Base-by-base conservation (phyloP, 2,329 filamentous ascomycete species). In the Mycosphaerella arachidis region DNA sequence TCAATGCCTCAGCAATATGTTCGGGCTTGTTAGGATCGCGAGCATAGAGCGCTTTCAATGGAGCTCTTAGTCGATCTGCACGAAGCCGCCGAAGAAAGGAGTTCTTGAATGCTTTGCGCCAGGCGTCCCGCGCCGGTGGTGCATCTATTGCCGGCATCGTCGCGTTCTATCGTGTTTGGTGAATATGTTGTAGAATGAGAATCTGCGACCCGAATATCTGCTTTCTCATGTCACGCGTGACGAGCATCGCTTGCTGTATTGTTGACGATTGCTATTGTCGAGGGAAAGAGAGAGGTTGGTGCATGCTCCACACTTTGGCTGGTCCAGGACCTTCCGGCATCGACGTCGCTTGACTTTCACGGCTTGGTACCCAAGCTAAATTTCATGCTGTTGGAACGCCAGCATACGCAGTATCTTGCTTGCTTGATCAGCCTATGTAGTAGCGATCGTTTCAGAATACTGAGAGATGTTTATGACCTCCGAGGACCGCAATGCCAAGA, bases 1-100 rank as follows among this genome's bases (percentile, higher is more conserved):
- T 54, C 35, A 71, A 61, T 7, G 63, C 55, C 13, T 59, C 53
- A 1, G 70, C 70, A 18, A 71, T 66, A 33, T 65, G 59, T 20
- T 52, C 53, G 12, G 64, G 51, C 16, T 61, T 37, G 20, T 53
- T 53, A 13, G 45, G 24, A 37, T 53, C 55, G 43, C 53, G 54
- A 10, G 46, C 50, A 13, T 63, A 51, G 1, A 70, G 48, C 35
- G 68, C 57, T 50, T 61, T 57, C 31, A 71, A 55, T 10, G 65
- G 56, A 13, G 24, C 31, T 35, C 33, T 27, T 9, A 66, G 16
- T 20, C 61, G 54, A 16, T 57, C 48, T 16, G 55, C 46, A n/a
- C 18, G 45, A 51, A 55, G 48, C 20, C 37, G 37, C 30, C 45
- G 57, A 12, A 53, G 13, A 6, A 57, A 51, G 16, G 57, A 40